Conservation (phyloP, 202 grass and related monocot genomes). For the Carex sylvatica region DNA sequence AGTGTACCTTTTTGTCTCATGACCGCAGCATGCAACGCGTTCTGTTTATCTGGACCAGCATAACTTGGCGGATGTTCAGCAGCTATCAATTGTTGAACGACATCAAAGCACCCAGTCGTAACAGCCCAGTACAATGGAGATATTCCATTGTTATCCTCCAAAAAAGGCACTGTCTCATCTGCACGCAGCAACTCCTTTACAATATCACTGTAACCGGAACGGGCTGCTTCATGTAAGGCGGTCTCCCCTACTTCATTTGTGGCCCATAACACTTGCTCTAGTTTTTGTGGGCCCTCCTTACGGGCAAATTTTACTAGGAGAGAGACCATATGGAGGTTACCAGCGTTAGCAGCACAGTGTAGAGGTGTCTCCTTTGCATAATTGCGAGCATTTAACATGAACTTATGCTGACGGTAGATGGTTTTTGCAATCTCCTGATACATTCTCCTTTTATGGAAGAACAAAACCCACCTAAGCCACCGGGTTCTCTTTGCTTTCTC, state of each 20-base stretch:
- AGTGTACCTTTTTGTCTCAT: not conserved
- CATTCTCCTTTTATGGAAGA: not conserved
- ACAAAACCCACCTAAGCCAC: too few species aligned
- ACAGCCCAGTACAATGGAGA: constrained; percentile 34
- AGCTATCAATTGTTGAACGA: not conserved
- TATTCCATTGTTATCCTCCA: not conserved
- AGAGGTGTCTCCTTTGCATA: not conserved
- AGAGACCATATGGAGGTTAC: not conserved
- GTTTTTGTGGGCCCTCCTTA: not conserved
- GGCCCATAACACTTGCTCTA: not conserved
- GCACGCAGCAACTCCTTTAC: not conserved
- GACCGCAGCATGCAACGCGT: constrained; percentile 32
- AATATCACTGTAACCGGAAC: not conserved
- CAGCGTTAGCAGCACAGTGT: not conserved
- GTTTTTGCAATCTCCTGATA: not conserved
- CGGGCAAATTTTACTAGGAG: not conserved
- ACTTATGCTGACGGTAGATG: not conserved
- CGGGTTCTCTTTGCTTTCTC: too few species aligned
- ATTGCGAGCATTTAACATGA: not conserved
- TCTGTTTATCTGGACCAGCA: constrained; percentile 27
- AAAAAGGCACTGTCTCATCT: not conserved
- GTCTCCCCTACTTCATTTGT: constrained; percentile 27
- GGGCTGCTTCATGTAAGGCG: constrained; percentile 35
- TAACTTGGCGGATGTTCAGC: not conserved
- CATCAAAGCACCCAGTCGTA: accelerated